phyloP scores from a whole-genome alignment of 139 green algal species.

The Microglena sp. region DNA sequence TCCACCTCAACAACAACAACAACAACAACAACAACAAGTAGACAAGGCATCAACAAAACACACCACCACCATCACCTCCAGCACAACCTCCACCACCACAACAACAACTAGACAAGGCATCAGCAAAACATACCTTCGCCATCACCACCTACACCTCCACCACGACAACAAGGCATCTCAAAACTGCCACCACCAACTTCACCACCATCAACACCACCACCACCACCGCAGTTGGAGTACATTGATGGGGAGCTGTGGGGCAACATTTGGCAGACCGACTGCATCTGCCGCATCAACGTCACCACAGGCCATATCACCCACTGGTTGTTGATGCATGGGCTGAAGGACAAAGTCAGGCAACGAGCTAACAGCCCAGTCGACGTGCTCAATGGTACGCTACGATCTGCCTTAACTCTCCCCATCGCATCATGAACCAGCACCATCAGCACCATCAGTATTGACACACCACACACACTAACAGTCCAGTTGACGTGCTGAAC shows the following conservation, averaged over 20 bases:
- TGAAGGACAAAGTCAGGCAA: constrained; percentile 14
- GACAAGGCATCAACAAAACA: no score
- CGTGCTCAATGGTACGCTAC: constrained; percentile 68
- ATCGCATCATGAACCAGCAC: neutral
- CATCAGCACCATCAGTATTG: neutral
- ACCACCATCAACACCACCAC: no score
- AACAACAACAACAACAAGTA: no score
- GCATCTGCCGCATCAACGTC: constrained; percentile 70
- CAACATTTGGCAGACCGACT: constrained; percentile 81
- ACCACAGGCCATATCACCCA: constrained; percentile 42
- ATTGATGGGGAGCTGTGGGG: constrained; percentile 68
- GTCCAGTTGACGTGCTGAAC: no score
- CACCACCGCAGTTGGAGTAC: constrained; percentile 73
- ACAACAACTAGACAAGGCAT: neutral
- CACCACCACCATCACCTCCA: no score
- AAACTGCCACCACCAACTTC: no score
- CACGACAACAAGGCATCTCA: no score
- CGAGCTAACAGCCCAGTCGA: constrained; percentile 35
- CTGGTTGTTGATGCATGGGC: constrained; percentile 56
- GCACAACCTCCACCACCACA: no score
- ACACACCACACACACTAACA: no score
- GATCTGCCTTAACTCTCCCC: neutral
- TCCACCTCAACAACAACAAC: no score
- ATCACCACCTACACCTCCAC: no score
- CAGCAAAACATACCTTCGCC: neutral